Evolutionary conservation across 768 basidiomycete genomes (phyloP), one percentile per base, ranked within the genome.

Genomic region (Kwoniella newhampshirensis): DNA sequence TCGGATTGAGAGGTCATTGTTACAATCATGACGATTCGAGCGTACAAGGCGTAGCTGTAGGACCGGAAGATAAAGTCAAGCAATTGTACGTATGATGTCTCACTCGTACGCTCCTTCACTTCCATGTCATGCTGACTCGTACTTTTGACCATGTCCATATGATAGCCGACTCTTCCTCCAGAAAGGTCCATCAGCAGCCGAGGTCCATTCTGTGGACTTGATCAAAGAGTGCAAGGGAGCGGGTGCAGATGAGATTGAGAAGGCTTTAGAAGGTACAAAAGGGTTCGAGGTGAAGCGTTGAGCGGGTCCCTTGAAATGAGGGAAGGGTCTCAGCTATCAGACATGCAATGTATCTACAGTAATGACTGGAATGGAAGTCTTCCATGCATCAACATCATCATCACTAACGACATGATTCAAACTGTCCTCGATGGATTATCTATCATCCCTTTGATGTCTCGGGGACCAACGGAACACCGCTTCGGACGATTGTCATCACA

Each of bases 11-110:
- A 32, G 74, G 74, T 43, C 70, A 71, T 69, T 67, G 66, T 18
- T 59, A 64, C 27, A 75, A 75, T 59, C 64, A 70, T 21, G 66
- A 69, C 17, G 74, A 75, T 50, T 51, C 54, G 7, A 64, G 60
- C 28, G 74, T 75, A 17, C 67, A 75, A 41, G 74, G 74, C 3
- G 62, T 71, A 1, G 74, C 68, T 15, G 59, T 68, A 3, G 74
- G 71, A 5, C 43, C 59, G 17, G 35, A 39, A 21, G 66, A 68
- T 5, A 63, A 68, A 26, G 42, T 75, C 41, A 32, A 66, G 17
- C 51, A 60, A 25, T 75, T 75, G 74, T 75, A 51, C 50, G 66
- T 65, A 4, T 8, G 20, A 23, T 20, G 2, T 55, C 23, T 17
- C 21, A 15, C 51, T 26, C 37, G 39, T n/a, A 18, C 21, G 39